A percentile compares a stretch with the other conserved stretches of the same genome.
phyloP scores from a whole-genome alignment of 2,329 filamentous ascomycete species.

The Talaromyces verruculosus region DNA sequence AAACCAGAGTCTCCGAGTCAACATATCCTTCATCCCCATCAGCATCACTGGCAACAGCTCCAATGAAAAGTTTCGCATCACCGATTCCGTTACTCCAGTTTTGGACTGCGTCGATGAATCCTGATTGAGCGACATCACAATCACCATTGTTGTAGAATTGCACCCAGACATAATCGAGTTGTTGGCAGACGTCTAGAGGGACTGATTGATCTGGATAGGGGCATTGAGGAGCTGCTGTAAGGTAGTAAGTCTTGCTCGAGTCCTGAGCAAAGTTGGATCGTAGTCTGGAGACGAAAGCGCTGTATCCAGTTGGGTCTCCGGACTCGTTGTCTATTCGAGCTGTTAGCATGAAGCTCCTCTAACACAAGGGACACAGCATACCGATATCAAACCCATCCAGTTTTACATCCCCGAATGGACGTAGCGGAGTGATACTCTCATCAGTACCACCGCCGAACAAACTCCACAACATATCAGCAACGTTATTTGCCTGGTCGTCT shows the following conservation, averaged over 20 bases:
- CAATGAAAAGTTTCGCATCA: slow-evolving; percentile 55
- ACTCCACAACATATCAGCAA: slow-evolving; percentile 46
- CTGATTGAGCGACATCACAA: slow-evolving; percentile 13
- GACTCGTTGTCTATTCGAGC: slow-evolving; percentile 18
- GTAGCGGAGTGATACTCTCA: slow-evolving; percentile 32
- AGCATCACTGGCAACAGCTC: slow-evolving; percentile 42
- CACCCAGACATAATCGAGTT: slow-evolving; percentile 56
- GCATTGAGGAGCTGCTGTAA: slow-evolving; percentile 56
- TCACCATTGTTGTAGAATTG: slow-evolving; percentile 59
- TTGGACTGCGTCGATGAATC: slow-evolving; percentile 40
- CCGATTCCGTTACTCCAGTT: slow-evolving; percentile 45
- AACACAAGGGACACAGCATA: not conserved
- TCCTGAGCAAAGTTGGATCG: slow-evolving; percentile 43
- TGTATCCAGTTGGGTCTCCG: slow-evolving; percentile 32
- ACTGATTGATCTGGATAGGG: slow-evolving; percentile 50
- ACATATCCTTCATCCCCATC: slow-evolving; percentile 19
- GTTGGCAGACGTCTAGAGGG: slow-evolving; percentile 42
- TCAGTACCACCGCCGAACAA: slow-evolving; percentile 40
- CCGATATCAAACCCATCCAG: slow-evolving; percentile 53
- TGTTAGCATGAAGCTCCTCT: not conserved
- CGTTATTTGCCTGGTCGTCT: slow-evolving; percentile 23
- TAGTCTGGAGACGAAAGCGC: slow-evolving; percentile 48
- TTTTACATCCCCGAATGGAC: slow-evolving; percentile 51
- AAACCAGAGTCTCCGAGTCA: slow-evolving; percentile 5
- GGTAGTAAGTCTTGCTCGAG: slow-evolving; percentile 46